These are phyloP conservation scores for Naganishia friedmannii DNA, from an alignment of 768 basidiomycete species.

Conservation along the genomic window DNA sequence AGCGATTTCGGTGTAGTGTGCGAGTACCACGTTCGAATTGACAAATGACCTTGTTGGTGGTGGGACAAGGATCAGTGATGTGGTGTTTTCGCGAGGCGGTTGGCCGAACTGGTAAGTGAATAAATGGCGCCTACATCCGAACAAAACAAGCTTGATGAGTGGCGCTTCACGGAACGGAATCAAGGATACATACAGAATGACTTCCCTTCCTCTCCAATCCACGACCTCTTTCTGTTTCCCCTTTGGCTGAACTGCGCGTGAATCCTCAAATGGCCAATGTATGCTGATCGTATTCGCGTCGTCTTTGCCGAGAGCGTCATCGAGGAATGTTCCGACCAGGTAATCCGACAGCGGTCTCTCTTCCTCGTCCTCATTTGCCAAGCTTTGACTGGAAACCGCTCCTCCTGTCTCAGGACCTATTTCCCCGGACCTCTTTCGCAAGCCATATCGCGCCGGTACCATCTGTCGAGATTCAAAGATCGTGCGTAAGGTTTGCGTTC, in stretches of 20 bases:
- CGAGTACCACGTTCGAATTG: slow-evolving; percentile 37
- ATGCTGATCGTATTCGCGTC: not conserved
- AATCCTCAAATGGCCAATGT: slow-evolving; percentile 15
- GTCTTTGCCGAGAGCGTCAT: slow-evolving; percentile 25
- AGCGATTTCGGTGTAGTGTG: slow-evolving; percentile 43
- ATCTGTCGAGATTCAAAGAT: not conserved
- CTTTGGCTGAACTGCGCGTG: not conserved
- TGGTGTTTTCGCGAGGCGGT: slow-evolving; percentile 39
- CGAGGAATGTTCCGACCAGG: slow-evolving; percentile 25
- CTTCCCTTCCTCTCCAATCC: slow-evolving; percentile 33
- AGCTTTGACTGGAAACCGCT: not conserved
- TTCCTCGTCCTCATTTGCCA: not conserved
- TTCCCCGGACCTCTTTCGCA: not conserved
- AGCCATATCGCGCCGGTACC: slow-evolving; percentile 23
- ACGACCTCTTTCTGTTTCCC: not conserved
- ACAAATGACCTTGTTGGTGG: slow-evolving; percentile 41
- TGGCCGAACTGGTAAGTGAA: slow-evolving; percentile 38
- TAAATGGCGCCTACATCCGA: slow-evolving; percentile 18
- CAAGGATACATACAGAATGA: slow-evolving; percentile 23
- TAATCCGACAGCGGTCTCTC: slow-evolving; percentile 26
- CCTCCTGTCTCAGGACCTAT: not conserved
- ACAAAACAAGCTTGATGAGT: not conserved
- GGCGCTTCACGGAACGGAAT: not conserved
- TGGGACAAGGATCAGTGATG: slow-evolving; percentile 45
- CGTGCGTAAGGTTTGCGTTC: not conserved